Evolutionary conservation across 2,329 filamentous ascomycete genomes (phyloP), one percentile per base, ranked within the genome.

Genomic region (Zymoseptoria ardabiliae): DNA sequence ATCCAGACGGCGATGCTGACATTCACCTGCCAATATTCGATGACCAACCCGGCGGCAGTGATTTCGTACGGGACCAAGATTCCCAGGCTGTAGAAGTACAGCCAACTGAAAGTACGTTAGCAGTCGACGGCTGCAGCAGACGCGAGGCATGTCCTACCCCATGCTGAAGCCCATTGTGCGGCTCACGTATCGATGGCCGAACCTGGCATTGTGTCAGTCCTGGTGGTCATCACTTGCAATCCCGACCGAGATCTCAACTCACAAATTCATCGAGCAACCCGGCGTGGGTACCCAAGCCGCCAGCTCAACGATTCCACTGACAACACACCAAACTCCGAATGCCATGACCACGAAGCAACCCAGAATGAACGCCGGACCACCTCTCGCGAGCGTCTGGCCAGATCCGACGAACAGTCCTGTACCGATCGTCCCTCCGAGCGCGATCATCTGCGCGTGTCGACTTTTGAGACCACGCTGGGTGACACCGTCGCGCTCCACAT

Each of bases 251-350:
- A 28, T 28, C 25, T 28, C 35, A 17, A 51, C 50, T 51, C 20
- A 51, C 70, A 80, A 64, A 65, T 77, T 73, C 78, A 82, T 79
- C 61, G 79, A 76, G 59, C 69, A 75, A 62, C 80, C 79, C 35
- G 81, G 76, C 62, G 83, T 72, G 8, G 84, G 81, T 52, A 86
- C 77, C 75, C 82, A 85, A 41, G 83, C 78, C 9, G 82, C 81
- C 70, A 86, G 79, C 68, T 83, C 81, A n/a, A 77, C 77, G 10
- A 79, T 76, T 54, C 75, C 77, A 41, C 77, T 79, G 13, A 85
- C 78, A 62, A 76, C 66, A 53, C 70, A 70, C 59, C 70, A 73
- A 60, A 81, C 67, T 64, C 79, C 58, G 49, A 78, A 69, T 48
- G 75, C 71, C 62, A 80, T 73, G 50, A 79, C 64, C 19, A 68